Evolutionary conservation across 495 filamentous ascomycete species (phyloP).

Genomic region (Podospora conica): DNA sequence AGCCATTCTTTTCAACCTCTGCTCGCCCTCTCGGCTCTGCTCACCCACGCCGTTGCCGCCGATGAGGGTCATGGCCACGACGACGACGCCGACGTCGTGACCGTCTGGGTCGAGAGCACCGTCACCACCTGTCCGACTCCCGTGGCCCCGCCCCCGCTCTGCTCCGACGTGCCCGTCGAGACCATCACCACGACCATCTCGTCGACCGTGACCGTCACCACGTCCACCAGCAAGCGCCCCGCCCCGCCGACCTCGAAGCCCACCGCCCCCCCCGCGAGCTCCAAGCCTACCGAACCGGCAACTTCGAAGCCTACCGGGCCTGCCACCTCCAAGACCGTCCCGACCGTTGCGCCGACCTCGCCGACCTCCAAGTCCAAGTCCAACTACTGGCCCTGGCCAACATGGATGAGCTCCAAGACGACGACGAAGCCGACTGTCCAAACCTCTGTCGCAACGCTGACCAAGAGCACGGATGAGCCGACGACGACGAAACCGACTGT

Average conservation of each 20-base stretch:
- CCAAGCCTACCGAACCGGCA: not conserved
- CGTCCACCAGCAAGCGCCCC: not conserved
- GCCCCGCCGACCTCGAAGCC: not conserved
- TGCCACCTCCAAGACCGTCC: not conserved
- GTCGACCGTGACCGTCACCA: not conserved
- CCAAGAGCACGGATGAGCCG: not conserved
- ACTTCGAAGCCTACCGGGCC: not conserved
- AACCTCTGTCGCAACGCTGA: not conserved
- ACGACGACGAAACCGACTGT: not conserved
- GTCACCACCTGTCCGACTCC: constrained; percentile 20
- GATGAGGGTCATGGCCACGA: constrained; percentile 1
- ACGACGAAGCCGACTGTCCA: not conserved
- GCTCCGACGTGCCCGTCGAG: constrained; percentile 4
- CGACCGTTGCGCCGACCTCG: not conserved
- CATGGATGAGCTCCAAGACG: not conserved
- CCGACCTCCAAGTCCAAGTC: not conserved
- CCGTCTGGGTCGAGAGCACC: constrained; percentile 19
- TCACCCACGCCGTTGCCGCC: constrained; percentile 10
- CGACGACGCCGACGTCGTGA: constrained; percentile 10
- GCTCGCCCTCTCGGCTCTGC: constrained; percentile 16
- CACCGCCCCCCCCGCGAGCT: not conserved
- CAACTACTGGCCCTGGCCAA: not conserved
- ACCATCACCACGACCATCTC: not conserved
- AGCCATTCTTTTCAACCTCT: constrained; percentile 9
- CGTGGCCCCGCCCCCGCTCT: constrained; percentile 16